Conservation (phyloP, 331 rosid genomes). For the Malus hybrid region DNA sequence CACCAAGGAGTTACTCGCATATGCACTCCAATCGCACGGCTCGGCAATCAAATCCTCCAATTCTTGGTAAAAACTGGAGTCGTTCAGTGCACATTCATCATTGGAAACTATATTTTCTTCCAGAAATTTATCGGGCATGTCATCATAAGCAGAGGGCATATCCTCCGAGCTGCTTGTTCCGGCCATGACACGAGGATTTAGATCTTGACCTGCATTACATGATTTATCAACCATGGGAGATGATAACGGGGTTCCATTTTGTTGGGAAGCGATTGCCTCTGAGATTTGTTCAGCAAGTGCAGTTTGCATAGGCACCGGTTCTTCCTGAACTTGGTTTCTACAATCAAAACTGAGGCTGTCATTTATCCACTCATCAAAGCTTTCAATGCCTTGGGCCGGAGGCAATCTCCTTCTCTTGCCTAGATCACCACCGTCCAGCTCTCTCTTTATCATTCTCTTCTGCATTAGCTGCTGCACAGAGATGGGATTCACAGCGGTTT, state of each 20-base stretch:
- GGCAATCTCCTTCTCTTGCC: slow-evolving; percentile 49
- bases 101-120: slow-evolving; percentile 33
- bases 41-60: slow-evolving; percentile 68
- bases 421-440: slow-evolving; percentile 33
- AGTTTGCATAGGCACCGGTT: slow-evolving; percentile 20
- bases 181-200: slow-evolving; percentile 4
- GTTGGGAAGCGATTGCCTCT: slow-evolving; percentile 14
- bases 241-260: slow-evolving; percentile 5
- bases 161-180: slow-evolving; percentile 10
- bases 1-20: slow-evolving; percentile 33
- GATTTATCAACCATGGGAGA: slow-evolving; percentile 21
- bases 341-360: slow-evolving; percentile 5
- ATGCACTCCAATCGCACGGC: slow-evolving; percentile 56
- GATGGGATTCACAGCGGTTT: slow-evolving; percentile 30
- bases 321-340: slow-evolving; percentile 6
- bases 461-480: slow-evolving; percentile 41
- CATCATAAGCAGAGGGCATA: slow-evolving; percentile 38
- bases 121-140: slow-evolving; percentile 40
- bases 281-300: slow-evolving; percentile 28
- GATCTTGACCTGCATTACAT: slow-evolving; percentile 15
- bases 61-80: slow-evolving; percentile 58
- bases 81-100: slow-evolving; percentile 47
- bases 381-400: slow-evolving; percentile 18
- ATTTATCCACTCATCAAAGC: slow-evolving; percentile 7
- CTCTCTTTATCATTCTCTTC: slow-evolving; percentile 34